A percentile compares a stretch with the other conserved stretches of the same genome.
Conservation (phyloP, 2,329 filamentous ascomycete species). For the Apiospora rasikravindrae region DNA sequence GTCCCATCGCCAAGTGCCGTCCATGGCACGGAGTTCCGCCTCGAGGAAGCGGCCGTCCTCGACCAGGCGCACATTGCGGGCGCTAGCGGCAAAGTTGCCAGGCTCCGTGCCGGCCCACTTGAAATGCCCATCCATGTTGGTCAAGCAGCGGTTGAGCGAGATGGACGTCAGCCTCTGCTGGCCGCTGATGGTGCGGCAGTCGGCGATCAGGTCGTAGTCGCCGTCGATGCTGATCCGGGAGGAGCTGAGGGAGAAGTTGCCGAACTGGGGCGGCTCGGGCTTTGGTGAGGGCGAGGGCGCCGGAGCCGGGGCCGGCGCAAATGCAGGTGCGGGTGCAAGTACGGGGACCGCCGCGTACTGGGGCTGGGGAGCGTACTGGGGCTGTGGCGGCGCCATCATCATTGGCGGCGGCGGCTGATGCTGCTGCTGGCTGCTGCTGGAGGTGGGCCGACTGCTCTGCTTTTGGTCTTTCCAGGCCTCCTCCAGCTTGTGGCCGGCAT, state of each 20-base stretch:
- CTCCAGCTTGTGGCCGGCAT: conserved; percentile 50
- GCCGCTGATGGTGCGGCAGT: conserved; percentile 25
- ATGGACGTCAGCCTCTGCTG: conserved; percentile 26
- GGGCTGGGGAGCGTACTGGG: background rate
- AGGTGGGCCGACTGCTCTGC: background rate
- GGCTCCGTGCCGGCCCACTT: conserved; percentile 23
- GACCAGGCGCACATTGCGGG: conserved; percentile 25
- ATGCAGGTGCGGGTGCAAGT: background rate
- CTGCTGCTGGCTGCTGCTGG: background rate
- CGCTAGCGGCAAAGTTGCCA: conserved; percentile 27
- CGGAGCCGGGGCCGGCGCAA: background rate
- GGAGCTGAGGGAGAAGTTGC: conserved; percentile 26
- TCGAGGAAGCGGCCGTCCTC: conserved; percentile 25
- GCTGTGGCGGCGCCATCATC: background rate
- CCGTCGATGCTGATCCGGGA: conserved; percentile 24
- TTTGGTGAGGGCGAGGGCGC: background rate
- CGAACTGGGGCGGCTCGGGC: background rate
- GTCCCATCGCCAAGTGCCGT: conserved; percentile 21
- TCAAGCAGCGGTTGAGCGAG: conserved; percentile 27
- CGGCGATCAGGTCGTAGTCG: conserved; percentile 29
- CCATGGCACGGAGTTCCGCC: conserved; percentile 18
- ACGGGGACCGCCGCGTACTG: background rate
- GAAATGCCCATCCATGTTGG: conserved; percentile 27
- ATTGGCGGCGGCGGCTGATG: background rate
- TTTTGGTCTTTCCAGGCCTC: conserved; percentile 32